Evolutionary conservation across 2,329 filamentous ascomycete genomes (phyloP), one percentile per base, ranked within the genome.

Genomic region (Thermomyces lanuginosus): DNA sequence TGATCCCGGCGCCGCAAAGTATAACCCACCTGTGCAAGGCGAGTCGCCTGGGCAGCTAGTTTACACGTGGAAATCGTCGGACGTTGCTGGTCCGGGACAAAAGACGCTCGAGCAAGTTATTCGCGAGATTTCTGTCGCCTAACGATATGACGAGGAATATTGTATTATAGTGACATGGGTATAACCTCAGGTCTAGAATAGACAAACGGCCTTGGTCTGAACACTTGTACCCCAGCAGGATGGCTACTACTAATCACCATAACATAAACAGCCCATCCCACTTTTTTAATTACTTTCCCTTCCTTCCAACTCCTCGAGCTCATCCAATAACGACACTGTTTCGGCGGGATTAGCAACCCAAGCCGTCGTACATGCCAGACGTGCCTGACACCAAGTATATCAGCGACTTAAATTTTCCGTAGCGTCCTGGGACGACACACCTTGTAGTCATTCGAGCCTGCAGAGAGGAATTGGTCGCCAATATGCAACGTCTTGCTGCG

Each of bases 391-490:
- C 16, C 13, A 21, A 21, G 23, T 4, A 30, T 21, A 16, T 22
- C 18, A 24, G 15, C 7, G 16, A 15, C 12, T n/a, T n/a, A n/a
- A n/a, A n/a, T n/a, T n/a, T n/a, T n/a, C n/a, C n/a, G n/a, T n/a
- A n/a, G n/a, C n/a, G n/a, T n/a, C n/a, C n/a, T n/a, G n/a, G n/a
- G n/a, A 29, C 20, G 27, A 32, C 40, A 23, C 33, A 63, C 80
- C 60, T 93, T 92, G 62, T 95, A 98, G 54, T 98, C 89, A 55
- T 98, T 98, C 9, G 83, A 82, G 0, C 84, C 84, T 3, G 86
- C 86, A 34, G 80, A 92, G 36, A 98, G 58, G 52, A 98, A 98
- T 56, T 98, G 89, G 54, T 98, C 72, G 8, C 89, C 89, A 4
- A 98, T 81, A 55, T 98, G 89, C 31, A 98, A 62, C 6, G 84